Evolutionary conservation across 495 filamentous ascomycete genomes (phyloP).

Genomic region (Trypethelium eluteriae): DNA sequence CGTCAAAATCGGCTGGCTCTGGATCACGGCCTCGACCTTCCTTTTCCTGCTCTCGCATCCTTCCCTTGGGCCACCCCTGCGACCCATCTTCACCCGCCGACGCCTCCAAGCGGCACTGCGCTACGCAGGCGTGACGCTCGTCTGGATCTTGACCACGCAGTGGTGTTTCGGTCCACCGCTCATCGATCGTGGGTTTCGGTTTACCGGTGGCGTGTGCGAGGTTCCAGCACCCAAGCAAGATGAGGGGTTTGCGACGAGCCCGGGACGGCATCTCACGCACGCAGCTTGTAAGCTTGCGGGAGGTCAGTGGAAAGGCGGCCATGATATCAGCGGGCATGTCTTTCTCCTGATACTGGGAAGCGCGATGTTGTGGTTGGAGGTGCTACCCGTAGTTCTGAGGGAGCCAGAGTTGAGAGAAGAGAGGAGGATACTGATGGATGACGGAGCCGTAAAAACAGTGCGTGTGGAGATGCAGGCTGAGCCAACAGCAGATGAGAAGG

Average conservation of each 20-base stretch:
- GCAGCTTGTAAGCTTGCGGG: constrained; percentile 76
- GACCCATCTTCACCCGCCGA: constrained; percentile 31
- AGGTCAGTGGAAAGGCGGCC: constrained; percentile 78
- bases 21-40: constrained; percentile 66
- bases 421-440: constrained; percentile 49
- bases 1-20: constrained; percentile 91
- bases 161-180: constrained; percentile 91
- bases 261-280: constrained; percentile 53
- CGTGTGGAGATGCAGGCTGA: constrained; percentile 39
- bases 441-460: constrained; percentile 45
- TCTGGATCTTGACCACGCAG: constrained; percentile 79
- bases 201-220: constrained; percentile 73
- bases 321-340: constrained; percentile 92
- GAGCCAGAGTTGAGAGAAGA: constrained; percentile 44
- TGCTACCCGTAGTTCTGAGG: constrained; percentile 52
- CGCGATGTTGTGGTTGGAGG: constrained; percentile 70
- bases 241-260: constrained; percentile 39
- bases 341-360: constrained; percentile 83
- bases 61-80: constrained; percentile 36
- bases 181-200: constrained; percentile 74
- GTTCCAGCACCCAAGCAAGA: constrained; percentile 25
- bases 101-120: constrained; percentile 49
- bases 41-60: constrained; percentile 56
- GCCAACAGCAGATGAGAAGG: constrained; percentile 15
- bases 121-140: constrained; percentile 73